These are phyloP conservation scores for Solanum dulcamara DNA, from an alignment of 257 asterid species.

Conservation along the genomic window DNA sequence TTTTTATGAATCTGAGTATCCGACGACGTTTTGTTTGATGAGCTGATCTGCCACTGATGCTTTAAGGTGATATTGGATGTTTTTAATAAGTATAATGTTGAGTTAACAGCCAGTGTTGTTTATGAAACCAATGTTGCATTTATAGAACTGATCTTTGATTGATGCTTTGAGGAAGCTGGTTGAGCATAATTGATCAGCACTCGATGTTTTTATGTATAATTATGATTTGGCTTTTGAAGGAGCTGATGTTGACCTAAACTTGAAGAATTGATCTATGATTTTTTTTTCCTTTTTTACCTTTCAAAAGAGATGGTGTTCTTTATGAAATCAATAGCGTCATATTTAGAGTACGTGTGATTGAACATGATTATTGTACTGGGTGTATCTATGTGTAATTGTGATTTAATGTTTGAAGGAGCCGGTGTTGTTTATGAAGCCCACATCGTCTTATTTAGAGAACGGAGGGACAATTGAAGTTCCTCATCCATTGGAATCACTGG, in stretches of 20 bases:
- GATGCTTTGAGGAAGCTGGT: background rate
- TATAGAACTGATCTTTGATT: background rate
- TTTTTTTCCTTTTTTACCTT: background rate
- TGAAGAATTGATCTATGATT: background rate
- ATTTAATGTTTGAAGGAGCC: constrained; percentile 42
- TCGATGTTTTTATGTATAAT: background rate
- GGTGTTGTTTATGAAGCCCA: constrained; percentile 91
- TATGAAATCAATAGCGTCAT: background rate
- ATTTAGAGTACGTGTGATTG: background rate
- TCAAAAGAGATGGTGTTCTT: background rate
- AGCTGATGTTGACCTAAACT: background rate
- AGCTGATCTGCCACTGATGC: background rate
- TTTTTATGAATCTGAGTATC: constrained; percentile 40
- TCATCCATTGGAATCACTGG: constrained; percentile 61
- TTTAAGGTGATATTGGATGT: background rate
- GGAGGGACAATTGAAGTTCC: constrained; percentile 91
- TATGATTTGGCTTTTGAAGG: background rate
- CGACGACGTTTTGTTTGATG: background rate
- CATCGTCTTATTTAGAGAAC: constrained; percentile 76
- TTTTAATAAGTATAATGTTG: background rate
- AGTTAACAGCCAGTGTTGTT: background rate
- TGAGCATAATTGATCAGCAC: background rate
- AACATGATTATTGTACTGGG: background rate
- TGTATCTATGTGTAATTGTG: background rate
- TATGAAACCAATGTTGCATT: background rate